Conservation (phyloP, 768 basidiomycete species). For the Tulasnella sp. region DNA sequence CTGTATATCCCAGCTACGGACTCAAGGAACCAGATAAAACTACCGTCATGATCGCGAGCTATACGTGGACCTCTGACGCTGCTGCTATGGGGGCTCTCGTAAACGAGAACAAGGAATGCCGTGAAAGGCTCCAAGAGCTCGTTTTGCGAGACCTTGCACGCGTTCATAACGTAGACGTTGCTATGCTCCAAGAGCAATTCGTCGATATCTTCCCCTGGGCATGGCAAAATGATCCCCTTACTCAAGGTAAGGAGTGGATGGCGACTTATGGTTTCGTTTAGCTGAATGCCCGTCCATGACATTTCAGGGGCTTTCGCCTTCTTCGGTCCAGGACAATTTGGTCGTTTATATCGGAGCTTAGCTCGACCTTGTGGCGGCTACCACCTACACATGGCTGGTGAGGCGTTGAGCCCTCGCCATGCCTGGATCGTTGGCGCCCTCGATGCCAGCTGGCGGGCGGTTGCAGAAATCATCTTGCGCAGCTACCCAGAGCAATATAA, state of each 20-base stretch:
- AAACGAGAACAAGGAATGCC: slow-evolving; percentile 11
- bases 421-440: slow-evolving; percentile 43
- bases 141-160: slow-evolving; percentile 36
- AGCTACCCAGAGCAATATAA: background rate
- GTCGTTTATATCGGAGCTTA: slow-evolving; percentile 36
- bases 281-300: background rate
- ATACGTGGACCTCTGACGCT: slow-evolving; percentile 37
- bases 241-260: slow-evolving; percentile 37
- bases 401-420: slow-evolving; percentile 41
- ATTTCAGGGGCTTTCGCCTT: slow-evolving; percentile 40
- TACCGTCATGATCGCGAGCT: slow-evolving; percentile 41
- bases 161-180: slow-evolving; percentile 33
- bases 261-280: background rate
- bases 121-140: slow-evolving; percentile 31
- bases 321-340: slow-evolving; percentile 44
- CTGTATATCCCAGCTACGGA: slow-evolving; percentile 45
- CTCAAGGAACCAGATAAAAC: slow-evolving; percentile 30
- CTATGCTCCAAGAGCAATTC: slow-evolving; percentile 28
- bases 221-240: slow-evolving; percentile 37
- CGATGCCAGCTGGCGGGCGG: slow-evolving; percentile 34
- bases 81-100: background rate
- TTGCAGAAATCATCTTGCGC: background rate
- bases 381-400: slow-evolving; percentile 41
- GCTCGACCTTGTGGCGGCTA: slow-evolving; percentile 36
- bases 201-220: slow-evolving; percentile 34